phyloP scores from a whole-genome alignment of 2,329 filamentous ascomycete species.

The Ophiostoma triangulosporum region DNA sequence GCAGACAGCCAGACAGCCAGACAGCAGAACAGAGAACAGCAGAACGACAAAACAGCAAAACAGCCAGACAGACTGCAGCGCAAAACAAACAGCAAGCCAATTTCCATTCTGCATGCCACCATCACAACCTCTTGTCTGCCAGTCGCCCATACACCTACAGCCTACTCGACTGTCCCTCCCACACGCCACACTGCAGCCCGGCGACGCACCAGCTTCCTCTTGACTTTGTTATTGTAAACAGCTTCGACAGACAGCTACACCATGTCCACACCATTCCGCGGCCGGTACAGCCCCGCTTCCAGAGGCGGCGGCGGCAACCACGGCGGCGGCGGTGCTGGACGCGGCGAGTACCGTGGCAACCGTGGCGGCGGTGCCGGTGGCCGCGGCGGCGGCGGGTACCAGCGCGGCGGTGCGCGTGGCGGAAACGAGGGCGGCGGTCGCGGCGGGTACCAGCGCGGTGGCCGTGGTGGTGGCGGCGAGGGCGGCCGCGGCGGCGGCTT shows the following conservation, averaged over 20 bases:
- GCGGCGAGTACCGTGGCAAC: slow-evolving; percentile 4
- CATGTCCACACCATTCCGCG: slow-evolving; percentile 14
- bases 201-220: too few relatives aligned
- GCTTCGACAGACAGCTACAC: not conserved
- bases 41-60: too few relatives aligned
- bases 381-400: not conserved
- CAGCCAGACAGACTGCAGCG: too few relatives aligned
- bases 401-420: slow-evolving; percentile 19
- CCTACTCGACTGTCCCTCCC: too few relatives aligned
- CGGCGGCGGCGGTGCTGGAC: slow-evolving; percentile 3
- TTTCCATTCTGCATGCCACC: too few relatives aligned
- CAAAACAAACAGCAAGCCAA: too few relatives aligned
- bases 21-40: too few relatives aligned
- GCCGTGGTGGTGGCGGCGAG: slow-evolving; percentile 28
- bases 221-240: too few relatives aligned
- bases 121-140: too few relatives aligned
- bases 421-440: slow-evolving; percentile 34
- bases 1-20: too few relatives aligned
- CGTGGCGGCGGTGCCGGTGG: slow-evolving; percentile 4
- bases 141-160: too few relatives aligned
- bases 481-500: slow-evolving; percentile 9
- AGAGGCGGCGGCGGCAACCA: slow-evolving; percentile 9
- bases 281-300: slow-evolving; percentile 14
- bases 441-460: slow-evolving; percentile 25
- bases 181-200: too few relatives aligned